Evolutionary conservation across 2,329 filamentous ascomycete species (phyloP), one percentile per base, ranked within the genome.

Genomic region (Byssothecium circinans): DNA sequence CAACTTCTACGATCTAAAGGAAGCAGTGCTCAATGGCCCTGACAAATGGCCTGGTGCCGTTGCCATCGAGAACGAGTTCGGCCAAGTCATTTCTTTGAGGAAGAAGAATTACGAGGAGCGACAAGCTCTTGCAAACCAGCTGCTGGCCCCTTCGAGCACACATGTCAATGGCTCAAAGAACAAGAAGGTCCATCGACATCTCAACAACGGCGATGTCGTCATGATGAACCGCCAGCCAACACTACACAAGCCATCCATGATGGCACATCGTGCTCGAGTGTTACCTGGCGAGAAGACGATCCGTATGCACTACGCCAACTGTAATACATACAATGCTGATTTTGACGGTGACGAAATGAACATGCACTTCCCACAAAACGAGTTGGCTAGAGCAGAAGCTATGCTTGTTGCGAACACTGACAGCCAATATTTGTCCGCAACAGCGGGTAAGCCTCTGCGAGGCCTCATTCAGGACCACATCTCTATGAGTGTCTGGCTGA

Each of bases 311-410:
- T 99, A 99, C 74, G 92, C 94, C 62, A 99, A 99, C 71, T 97
- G 94, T 72, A 99, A 99, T 67, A 96, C 94, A 0, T 99, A 99
- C 79, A 99, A 99, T 62, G 94, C 94, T 25, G 94, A 99, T 79
- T 99, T 99, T 67, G 95, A 99, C 65, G 94, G 94, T 71, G 94
- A 99, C 68, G 94, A 99, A 73, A 99, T 99, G 94, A 99, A 99
- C 71, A 95, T 99, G 91, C 94, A 99, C 74, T 97, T 99, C 65
- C 94, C 94, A 1, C 94, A 99, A 62, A 97, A 96, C 60, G 95
- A 97, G 68, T 80, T 97, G 56, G 94, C 94, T 14, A 82, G 94
- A 59, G 89, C 92, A 2, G 94, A 99, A 74, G 94, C 94, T 2
- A 81, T 95, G 58, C 89, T 91, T 58, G 86, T 99, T 62, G 94